phyloP scores from a whole-genome alignment of 805 yeast species.

The Candida sakaeoensis region DNA sequence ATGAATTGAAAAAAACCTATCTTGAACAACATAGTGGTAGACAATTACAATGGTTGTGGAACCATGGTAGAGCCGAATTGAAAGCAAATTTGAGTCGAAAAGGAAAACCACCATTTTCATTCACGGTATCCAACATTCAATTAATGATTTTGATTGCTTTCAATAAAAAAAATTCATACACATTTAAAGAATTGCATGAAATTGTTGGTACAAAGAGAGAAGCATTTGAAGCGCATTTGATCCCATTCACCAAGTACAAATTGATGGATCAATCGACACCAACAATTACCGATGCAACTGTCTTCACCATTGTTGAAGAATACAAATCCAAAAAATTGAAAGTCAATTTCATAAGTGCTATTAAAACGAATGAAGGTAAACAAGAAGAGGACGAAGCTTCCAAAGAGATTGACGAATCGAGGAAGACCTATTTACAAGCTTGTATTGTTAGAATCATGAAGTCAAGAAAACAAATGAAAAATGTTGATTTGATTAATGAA shows the following conservation, averaged over 20 bases:
- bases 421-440: slow-evolving; percentile 83
- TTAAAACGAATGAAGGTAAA: slow-evolving; percentile 52
- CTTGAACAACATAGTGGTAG: slow-evolving; percentile 78
- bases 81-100: slow-evolving; percentile 80
- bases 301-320: slow-evolving; percentile 69
- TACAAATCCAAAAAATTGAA: slow-evolving; percentile 82
- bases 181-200: slow-evolving; percentile 57
- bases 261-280: slow-evolving; percentile 61
- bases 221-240: slow-evolving; percentile 69
- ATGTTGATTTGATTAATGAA: slow-evolving; percentile 79
- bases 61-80: slow-evolving; percentile 86
- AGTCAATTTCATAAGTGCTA: slow-evolving; percentile 68
- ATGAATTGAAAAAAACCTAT: slow-evolving; percentile 67
- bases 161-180: slow-evolving; percentile 61
- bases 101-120: slow-evolving; percentile 75
- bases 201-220: slow-evolving; percentile 65
- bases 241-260: slow-evolving; percentile 76
- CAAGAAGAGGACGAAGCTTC: slow-evolving; percentile 72
- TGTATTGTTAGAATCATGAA: slow-evolving; percentile 97
- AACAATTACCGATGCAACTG: slow-evolving; percentile 43
- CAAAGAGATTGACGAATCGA: slow-evolving; percentile 80
- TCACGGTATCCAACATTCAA: slow-evolving; percentile 82
- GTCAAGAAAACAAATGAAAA: slow-evolving; percentile 77
- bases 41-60: slow-evolving; percentile 94
- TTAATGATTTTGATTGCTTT: slow-evolving; percentile 83